Conservation (phyloP, 768 basidiomycete species). For the Trametes cingulata region DNA sequence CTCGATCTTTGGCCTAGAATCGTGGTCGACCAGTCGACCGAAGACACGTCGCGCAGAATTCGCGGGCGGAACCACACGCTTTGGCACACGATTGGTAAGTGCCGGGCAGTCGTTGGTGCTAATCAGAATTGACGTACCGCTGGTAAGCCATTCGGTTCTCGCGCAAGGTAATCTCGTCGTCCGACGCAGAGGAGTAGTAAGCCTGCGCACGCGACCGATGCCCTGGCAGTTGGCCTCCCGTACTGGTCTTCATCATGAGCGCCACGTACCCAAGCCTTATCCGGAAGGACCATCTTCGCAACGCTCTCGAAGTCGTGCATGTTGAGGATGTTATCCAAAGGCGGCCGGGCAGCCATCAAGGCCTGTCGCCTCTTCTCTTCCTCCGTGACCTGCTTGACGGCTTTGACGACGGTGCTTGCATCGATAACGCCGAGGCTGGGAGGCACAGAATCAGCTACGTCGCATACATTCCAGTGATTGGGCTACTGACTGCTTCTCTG, state of each 20-base stretch:
- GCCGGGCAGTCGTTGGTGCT: no score
- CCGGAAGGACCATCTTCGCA: constrained; percentile 76
- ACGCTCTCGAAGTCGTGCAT: constrained; percentile 98
- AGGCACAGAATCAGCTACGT: not conserved
- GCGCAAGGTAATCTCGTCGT: constrained; percentile 88
- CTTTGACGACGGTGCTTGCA: constrained; percentile 59
- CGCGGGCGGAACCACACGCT: constrained; percentile 39
- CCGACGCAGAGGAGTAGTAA: constrained; percentile 94
- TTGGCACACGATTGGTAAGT: constrained; percentile 12
- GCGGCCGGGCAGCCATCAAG: constrained; percentile 63
- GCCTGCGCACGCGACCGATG: constrained; percentile 44
- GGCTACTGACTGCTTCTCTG: constrained; percentile 63
- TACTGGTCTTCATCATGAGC: not conserved
- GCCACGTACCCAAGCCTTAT: constrained; percentile 71
- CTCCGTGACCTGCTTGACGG: constrained; percentile 62
- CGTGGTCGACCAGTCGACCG: constrained; percentile 82
- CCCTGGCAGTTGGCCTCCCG: not conserved
- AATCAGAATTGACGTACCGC: constrained; percentile 45
- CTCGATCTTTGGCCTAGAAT: constrained; percentile 75
- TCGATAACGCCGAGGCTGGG: constrained; percentile 68
- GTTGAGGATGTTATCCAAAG: constrained; percentile 78
- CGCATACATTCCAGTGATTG: not conserved
- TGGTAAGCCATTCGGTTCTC: constrained; percentile 94
- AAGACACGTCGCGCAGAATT: constrained; percentile 73
- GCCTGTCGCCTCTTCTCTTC: constrained; percentile 70